Evolutionary conservation across 2,329 filamentous ascomycete genomes (phyloP).

Genomic region (Alternaria arbusti): DNA sequence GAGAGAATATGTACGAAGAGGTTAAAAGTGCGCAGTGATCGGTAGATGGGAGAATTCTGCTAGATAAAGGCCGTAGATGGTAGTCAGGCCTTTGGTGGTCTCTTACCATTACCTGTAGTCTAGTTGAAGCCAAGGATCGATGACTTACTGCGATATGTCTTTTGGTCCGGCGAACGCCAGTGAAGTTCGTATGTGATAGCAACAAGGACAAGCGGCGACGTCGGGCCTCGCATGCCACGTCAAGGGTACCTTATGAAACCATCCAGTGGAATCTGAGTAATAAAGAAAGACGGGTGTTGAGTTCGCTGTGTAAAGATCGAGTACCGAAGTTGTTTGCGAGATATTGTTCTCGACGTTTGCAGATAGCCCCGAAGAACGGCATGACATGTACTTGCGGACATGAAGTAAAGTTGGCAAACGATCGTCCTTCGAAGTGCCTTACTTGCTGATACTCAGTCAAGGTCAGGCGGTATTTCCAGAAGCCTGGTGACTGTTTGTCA

Average conservation of each 20-base stretch:
- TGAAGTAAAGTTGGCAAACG: background rate
- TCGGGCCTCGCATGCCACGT: background rate
- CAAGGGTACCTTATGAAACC: background rate
- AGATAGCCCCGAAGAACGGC: background rate
- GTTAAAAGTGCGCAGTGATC: background rate
- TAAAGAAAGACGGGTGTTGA: background rate
- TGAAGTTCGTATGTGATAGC: background rate
- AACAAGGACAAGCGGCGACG: background rate
- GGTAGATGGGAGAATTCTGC: background rate
- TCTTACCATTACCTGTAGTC: background rate
- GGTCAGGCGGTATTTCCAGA: background rate
- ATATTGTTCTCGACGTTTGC: background rate
- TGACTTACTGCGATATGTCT: background rate
- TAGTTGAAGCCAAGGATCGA: background rate
- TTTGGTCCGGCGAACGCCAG: background rate
- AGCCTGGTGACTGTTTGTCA: background rate
- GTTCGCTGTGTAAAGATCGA: background rate
- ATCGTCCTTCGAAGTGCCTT: fast-evolving
- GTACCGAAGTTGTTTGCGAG: background rate
- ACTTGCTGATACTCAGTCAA: background rate
- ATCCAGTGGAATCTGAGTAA: background rate
- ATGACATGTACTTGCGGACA: background rate
- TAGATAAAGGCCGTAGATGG: background rate
- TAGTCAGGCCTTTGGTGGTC: background rate
- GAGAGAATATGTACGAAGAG: background rate